These are phyloP conservation scores for Leccinum obscurum DNA, from an alignment of 768 basidiomycete species.

Conservation along the genomic window DNA sequence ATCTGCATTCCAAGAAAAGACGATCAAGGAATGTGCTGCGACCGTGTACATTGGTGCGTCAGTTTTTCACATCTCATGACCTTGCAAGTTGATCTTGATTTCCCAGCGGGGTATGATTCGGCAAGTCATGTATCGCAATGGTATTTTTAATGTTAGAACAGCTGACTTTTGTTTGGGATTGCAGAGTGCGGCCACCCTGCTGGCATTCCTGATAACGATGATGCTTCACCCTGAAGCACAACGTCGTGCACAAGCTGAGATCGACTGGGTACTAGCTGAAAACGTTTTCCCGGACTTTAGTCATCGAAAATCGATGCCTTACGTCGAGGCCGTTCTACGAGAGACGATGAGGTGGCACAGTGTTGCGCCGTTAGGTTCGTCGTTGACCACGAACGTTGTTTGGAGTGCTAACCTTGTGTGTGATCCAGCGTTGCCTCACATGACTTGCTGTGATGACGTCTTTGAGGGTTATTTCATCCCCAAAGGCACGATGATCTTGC, in stretches of 20 bases:
- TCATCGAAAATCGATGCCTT: conserved; percentile 27
- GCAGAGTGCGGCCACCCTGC: conserved; percentile 26
- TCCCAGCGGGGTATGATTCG: conserved; percentile 30
- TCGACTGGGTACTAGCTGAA: conserved; percentile 24
- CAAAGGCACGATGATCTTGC: conserved; percentile 31
- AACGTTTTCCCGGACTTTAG: conserved; percentile 26
- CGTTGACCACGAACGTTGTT: not conserved
- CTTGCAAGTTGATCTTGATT: not conserved
- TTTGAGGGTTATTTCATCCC: conserved; percentile 45
- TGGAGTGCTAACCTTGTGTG: conserved; percentile 7
- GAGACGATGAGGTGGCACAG: conserved; percentile 36
- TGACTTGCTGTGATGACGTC: conserved; percentile 39
- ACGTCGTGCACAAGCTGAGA: conserved; percentile 31
- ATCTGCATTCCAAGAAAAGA: conserved; percentile 19
- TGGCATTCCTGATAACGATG: conserved; percentile 31
- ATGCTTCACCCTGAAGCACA: conserved; percentile 32
- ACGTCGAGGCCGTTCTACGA: conserved; percentile 31
- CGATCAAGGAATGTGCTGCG: conserved; percentile 30
- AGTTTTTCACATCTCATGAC: not conserved
- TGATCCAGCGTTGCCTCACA: conserved; percentile 28
- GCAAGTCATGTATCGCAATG: conserved; percentile 11
- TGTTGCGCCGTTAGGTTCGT: conserved; percentile 30
- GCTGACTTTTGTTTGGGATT: not conserved
- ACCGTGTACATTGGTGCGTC: conserved; percentile 32
- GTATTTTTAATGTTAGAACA: not conserved